Conservation (phyloP, 805 yeast genomes). For the Yamadazyma tumulicola region DNA sequence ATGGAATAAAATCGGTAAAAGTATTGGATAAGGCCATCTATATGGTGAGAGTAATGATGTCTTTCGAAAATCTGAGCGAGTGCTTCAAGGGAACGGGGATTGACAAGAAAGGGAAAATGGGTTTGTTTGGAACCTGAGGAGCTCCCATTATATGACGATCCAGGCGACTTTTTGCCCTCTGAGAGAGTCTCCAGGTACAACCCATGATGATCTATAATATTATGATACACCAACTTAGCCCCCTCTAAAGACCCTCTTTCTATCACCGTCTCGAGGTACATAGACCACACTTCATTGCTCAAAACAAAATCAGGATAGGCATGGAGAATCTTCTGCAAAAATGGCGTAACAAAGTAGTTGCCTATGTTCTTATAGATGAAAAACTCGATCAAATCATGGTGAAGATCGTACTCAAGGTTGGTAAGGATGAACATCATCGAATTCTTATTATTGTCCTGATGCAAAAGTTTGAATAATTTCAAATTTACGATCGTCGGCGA, state of each 20-base stretch:
- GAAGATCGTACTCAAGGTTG: slow-evolving; percentile 5
- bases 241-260: slow-evolving; percentile 17
- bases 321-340: slow-evolving; percentile 1
- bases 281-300: slow-evolving; percentile 31
- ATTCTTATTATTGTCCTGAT: neutral
- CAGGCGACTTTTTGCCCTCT: no score
- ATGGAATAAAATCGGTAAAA: slow-evolving; percentile 38
- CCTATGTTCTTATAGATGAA: slow-evolving; percentile 7
- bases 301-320: slow-evolving; percentile 3
- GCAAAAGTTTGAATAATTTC: neutral
- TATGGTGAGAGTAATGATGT: slow-evolving; percentile 20
- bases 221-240: slow-evolving; percentile 33
- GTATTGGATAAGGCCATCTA: slow-evolving; percentile 30
- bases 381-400: slow-evolving; percentile 10
- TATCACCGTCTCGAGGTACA: slow-evolving; percentile 21
- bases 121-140: slow-evolving; percentile 8
- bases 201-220: slow-evolving; percentile 26
- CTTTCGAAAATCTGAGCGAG: slow-evolving; percentile 28
- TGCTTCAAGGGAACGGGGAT: slow-evolving; percentile 21
- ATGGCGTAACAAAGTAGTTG: slow-evolving; percentile 1
- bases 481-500: neutral
- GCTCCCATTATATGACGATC: slow-evolving; percentile 4
- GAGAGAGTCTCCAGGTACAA: slow-evolving; percentile 14
- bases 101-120: slow-evolving; percentile 29
- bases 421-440: slow-evolving; percentile 3